These are phyloP conservation scores for Houttuynia cordata DNA, from an alignment of 164 flowering plant species.

Conservation along the genomic window DNA sequence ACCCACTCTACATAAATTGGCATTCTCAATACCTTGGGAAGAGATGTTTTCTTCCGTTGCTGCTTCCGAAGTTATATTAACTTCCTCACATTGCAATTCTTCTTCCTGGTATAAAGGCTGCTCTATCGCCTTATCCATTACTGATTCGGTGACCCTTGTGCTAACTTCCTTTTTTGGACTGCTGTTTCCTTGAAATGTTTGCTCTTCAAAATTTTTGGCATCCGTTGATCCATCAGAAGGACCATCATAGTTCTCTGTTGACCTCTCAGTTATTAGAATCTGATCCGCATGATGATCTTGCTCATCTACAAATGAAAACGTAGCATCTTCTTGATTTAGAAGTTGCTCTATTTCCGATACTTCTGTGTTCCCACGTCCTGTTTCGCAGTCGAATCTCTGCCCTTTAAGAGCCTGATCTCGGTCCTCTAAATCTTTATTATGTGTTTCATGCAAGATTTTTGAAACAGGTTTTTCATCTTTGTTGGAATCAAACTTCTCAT, in stretches of 20 bases:
- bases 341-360: background rate
- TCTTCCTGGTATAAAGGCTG: background rate
- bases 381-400: background rate
- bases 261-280: background rate
- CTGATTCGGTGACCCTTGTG: background rate
- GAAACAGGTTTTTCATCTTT: background rate
- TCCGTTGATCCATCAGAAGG: background rate
- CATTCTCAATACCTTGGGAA: too few relatives aligned
- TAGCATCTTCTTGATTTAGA: background rate
- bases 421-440: background rate
- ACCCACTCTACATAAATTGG: background rate
- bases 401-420: background rate
- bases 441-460: background rate
- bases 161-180: background rate
- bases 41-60: background rate
- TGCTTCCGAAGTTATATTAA: background rate
- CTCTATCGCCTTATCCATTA: background rate
- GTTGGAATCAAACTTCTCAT: background rate
- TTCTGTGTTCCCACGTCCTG: background rate
- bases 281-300: background rate
- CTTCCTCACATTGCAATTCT: background rate
- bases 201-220: background rate
- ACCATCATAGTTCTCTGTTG: background rate
- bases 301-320: background rate
- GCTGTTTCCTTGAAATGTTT: background rate